Evolutionary conservation across 345 rosid genomes (phyloP).

Genomic region (Firmiana major): DNA sequence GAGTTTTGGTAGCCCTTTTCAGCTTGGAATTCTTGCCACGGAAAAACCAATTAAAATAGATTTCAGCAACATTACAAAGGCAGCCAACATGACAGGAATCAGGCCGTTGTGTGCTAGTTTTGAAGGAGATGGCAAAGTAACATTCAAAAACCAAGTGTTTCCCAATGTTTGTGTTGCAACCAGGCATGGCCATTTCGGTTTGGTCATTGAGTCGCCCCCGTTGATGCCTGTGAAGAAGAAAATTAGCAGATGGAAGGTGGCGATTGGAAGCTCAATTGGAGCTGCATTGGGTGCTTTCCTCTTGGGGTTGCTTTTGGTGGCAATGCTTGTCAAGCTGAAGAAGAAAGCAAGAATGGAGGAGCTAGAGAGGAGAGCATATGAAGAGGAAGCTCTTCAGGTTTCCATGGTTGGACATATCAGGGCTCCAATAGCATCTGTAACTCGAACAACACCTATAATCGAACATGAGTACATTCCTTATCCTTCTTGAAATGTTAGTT

Average conservation of each 20-base stretch:
- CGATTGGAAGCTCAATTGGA: slow-evolving; percentile 73
- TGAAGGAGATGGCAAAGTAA: slow-evolving; percentile 56
- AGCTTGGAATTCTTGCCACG: slow-evolving; percentile 46
- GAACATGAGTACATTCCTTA: slow-evolving; percentile 54
- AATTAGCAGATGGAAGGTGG: slow-evolving; percentile 72
- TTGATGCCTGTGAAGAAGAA: slow-evolving; percentile 24
- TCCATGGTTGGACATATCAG: slow-evolving; percentile 91
- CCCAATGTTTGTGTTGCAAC: slow-evolving; percentile 50
- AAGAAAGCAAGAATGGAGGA: slow-evolving; percentile 73
- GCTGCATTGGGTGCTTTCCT: slow-evolving; percentile 57
- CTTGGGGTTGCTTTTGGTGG: slow-evolving; percentile 65
- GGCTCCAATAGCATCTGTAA: slow-evolving; percentile 57
- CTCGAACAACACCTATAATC: slow-evolving; percentile 64
- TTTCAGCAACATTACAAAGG: slow-evolving; percentile 38
- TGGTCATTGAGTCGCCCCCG: slow-evolving; percentile 41
- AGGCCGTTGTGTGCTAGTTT: slow-evolving; percentile 68
- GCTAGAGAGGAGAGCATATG: slow-evolving; percentile 84
- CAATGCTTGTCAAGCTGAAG: slow-evolving; percentile 66
- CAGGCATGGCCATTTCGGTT: slow-evolving; percentile 77
- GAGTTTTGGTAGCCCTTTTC: slow-evolving; percentile 46
- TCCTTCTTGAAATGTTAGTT: slow-evolving; percentile 27
- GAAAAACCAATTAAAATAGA: slow-evolving; percentile 57
- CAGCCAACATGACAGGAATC: slow-evolving; percentile 27
- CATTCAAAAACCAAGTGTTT: slow-evolving; percentile 39
- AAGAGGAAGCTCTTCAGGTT: slow-evolving; percentile 90